Evolutionary conservation across 169 alveolate genomes (phyloP).

Genomic region (Plasmodium sp.): DNA sequence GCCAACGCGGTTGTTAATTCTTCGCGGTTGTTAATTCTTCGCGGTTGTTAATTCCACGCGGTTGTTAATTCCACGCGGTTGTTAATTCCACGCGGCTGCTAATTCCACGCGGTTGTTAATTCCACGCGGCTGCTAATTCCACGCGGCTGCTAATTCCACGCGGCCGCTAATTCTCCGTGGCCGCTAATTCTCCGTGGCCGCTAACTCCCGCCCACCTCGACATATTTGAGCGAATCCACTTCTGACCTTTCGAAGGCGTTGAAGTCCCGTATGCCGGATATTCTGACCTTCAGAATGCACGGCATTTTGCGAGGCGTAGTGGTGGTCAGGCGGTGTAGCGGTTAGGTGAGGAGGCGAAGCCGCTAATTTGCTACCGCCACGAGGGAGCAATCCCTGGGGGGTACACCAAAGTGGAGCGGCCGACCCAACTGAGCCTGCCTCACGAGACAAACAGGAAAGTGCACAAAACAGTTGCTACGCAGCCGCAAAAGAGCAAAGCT

Average conservation of each 20-base stretch:
- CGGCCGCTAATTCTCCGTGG: neutral
- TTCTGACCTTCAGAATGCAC: slow-evolving; percentile 63
- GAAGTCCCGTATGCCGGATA: slow-evolving; percentile 62
- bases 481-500: neutral
- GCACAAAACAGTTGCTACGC: neutral
- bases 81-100: neutral
- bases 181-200: too few species aligned
- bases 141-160: neutral
- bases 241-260: slow-evolving; percentile 69
- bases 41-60: too few species aligned
- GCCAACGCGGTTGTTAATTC: neutral
- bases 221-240: slow-evolving; percentile 58
- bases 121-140: too few species aligned
- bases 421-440: neutral
- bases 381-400: neutral
- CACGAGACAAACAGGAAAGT: neutral
- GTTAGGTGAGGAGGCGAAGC: neutral
- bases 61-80: too few species aligned
- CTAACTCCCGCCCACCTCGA: slow-evolving; percentile 16
- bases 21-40: too few species aligned
- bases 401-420: neutral
- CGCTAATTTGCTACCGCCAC: neutral
- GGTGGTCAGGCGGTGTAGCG: neutral
- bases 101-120: neutral
- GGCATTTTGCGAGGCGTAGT: slow-evolving; percentile 29